Evolutionary conservation across 768 basidiomycete genomes (phyloP), one percentile per base, ranked within the genome.

Genomic region (Lactarius sp.): DNA sequence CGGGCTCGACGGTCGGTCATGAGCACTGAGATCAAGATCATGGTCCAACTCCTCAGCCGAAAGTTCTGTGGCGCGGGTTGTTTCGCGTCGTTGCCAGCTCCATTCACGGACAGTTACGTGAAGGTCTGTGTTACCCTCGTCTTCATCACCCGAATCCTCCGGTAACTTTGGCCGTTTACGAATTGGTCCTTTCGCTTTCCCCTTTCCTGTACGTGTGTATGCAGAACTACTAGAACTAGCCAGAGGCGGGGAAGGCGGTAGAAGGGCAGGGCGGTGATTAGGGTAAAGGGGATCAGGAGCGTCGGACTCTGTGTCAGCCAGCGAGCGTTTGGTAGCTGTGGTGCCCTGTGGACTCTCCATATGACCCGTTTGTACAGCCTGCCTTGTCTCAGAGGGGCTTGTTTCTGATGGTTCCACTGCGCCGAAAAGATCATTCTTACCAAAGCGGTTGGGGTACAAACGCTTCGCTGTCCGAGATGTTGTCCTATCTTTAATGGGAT

Each of bases 181-280:
- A 61, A 67, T 66, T 51, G 66, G 34, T 1, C 53, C 59, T 44
- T 53, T 79, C 13, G 71, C 72, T 63, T 77, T 81, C 42, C 73
- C 75, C 69, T 79, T 83, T 31, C 74, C 70, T 69, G 76, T 72
- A 34, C 69, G 61, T 27, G 64, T 59, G 4, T 64, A 64, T 31
- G 66, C 61, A 14, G 69, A 60, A 57, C 56, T 67, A 3, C 66
- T 27, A 27, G 27, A 56, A 27, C 65, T 68, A 12, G 68, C 74
- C 3, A 80, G 79, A 18, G 86, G 84, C n/a, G 88, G 88, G 18
- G 89, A 88, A 18, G 88, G 87, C 7, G 87, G 86, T 57, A 89
- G 71, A 53, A 88, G 79, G 33, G 69, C 58, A 22, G 66, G 61
- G 42, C 57, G 37, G 58, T 56, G 73, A 46, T 7, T 22, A 54